A percentile compares a stretch with the other conserved stretches of the same genome.
Conservation (phyloP, 371 early-diverging fungal species). For the Quaeritorhiza haematococci region DNA sequence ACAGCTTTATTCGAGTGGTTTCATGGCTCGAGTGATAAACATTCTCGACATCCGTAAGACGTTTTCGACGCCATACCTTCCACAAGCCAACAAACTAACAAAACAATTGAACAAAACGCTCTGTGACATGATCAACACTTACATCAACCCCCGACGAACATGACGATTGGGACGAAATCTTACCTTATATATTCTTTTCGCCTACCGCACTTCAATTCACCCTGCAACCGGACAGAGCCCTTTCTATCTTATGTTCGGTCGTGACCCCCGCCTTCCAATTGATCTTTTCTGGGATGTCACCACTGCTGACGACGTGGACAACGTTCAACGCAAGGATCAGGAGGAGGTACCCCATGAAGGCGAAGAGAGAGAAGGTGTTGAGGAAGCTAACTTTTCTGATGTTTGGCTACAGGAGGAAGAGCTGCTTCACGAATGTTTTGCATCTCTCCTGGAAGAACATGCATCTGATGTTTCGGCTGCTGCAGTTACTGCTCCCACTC, state of each 20-base stretch:
- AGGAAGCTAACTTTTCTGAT: too few relatives aligned
- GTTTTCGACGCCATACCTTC: conserved; percentile 8
- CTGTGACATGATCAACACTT: conserved; percentile 1
- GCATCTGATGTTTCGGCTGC: too few relatives aligned
- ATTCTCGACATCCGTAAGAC: background rate
- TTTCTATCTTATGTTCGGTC: conserved; percentile 5
- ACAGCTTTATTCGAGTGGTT: background rate
- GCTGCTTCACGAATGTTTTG: too few relatives aligned
- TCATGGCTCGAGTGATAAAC: background rate
- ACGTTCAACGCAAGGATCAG: too few relatives aligned
- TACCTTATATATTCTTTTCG: conserved; percentile 12
- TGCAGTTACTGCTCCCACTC: too few relatives aligned
- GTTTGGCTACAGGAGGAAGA: too few relatives aligned
- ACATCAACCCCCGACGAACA: conserved; percentile 4
- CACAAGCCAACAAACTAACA: conserved; percentile 10
- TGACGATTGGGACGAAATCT: conserved; percentile 11
- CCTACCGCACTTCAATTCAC: conserved; percentile 4
- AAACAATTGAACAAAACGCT: conserved; percentile 13
- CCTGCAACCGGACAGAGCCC: conserved; percentile 3
- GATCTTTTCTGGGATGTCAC: conserved; percentile 2
- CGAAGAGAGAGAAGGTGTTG: too few relatives aligned
- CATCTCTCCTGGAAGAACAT: too few relatives aligned
- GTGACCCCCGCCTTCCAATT: conserved; percentile 5
- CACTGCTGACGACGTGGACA: too few relatives aligned
- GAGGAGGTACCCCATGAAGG: too few relatives aligned